A percentile compares a stretch with the other conserved stretches of the same genome.
Evolutionary conservation across 2,329 filamentous ascomycete species (phyloP).

Genomic region (Allantophomopsis cytisporea): DNA sequence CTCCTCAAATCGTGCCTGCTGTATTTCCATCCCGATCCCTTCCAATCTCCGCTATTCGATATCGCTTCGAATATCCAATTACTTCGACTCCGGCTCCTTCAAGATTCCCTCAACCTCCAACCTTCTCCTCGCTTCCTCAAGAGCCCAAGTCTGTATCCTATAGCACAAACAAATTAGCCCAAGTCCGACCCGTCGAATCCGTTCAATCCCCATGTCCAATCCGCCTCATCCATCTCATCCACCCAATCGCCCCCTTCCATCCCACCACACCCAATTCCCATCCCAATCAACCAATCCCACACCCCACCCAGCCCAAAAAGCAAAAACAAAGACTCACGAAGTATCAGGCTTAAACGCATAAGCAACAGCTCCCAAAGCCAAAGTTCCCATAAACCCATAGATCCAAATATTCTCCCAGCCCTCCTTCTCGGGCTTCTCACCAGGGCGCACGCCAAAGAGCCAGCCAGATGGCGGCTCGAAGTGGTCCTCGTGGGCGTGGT

Average conservation of each 20-base stretch:
- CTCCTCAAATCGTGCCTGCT: neutral
- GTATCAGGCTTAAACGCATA: conserved; percentile 98
- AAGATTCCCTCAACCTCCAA: conserved; percentile 93
- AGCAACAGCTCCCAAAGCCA: conserved; percentile 61
- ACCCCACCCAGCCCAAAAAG: conserved; percentile 1
- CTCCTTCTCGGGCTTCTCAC: conserved; percentile 90
- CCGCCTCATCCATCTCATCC: neutral
- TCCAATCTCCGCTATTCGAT: too few relatives aligned
- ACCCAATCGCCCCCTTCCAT: neutral
- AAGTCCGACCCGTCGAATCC: too few relatives aligned
- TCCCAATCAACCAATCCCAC: neutral
- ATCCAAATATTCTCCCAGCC: conserved; percentile 87
- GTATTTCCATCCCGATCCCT: too few relatives aligned
- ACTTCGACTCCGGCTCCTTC: conserved; percentile 55
- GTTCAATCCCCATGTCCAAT: neutral
- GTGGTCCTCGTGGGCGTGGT: conserved; percentile 28
- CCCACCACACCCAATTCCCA: neutral
- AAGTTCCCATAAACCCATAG: conserved; percentile 71
- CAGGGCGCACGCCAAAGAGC: conserved; percentile 88
- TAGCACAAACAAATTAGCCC: neutral
- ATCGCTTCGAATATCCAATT: conserved; percentile 3
- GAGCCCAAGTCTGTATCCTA: conserved; percentile 98
- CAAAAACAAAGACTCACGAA: conserved; percentile 53
- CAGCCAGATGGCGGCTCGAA: conserved; percentile 87
- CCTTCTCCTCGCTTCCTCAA: conserved; percentile 89